Evolutionary conservation across 306 rosid genomes (phyloP), one percentile per base, ranked within the genome.

Genomic region (Ammopiptanthus mongolicus): DNA sequence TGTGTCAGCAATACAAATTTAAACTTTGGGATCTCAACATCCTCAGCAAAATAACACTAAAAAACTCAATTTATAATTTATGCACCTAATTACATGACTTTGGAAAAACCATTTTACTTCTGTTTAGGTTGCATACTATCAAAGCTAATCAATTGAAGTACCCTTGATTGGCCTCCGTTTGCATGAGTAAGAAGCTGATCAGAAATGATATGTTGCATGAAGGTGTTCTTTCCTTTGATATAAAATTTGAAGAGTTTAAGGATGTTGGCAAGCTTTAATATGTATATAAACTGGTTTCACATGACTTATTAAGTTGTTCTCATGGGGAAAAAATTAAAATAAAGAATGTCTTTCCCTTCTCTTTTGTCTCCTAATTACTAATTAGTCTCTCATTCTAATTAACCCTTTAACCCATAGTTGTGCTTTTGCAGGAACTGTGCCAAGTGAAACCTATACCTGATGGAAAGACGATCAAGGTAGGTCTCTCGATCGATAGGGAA

Each of bases 401-500:
- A 37, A 41, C 23, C 17, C 6, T 41, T 21, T 7, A 8, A 67
- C 59, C 46, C 3, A 56, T 69, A 74, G 2, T 25, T 37, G n/a
- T 53, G 59, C 1, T 65, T 65, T 19, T 65, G 65, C 65, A 36
- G 36, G 18, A 60, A 19, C 14, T 60, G 0, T 60, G 44, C 25
- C 23, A 31, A 8, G 51, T 37, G 69, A 63, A 37, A 36, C 2
- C 17, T 39, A 15, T 76, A 88, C 92, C 96, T 86, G 59, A 90
- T 17, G 0, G 92, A 87, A 44, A 90, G 96, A 46, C 96, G 92
- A 37, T 90, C 96, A 7, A 90, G 87, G 63, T 90, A 90, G 64
- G 96, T 90, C 84, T 90, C 92, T 0, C 96, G 96, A 53, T 90
- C 92, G n/a, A 89, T 89, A 37, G 95, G 95, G 64, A 77, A 87